Percentiles rank a stretch among this genome's conserved stretches.
Conservation (phyloP, 2,329 filamentous ascomycete species). For the Triangularia verruculosa region DNA sequence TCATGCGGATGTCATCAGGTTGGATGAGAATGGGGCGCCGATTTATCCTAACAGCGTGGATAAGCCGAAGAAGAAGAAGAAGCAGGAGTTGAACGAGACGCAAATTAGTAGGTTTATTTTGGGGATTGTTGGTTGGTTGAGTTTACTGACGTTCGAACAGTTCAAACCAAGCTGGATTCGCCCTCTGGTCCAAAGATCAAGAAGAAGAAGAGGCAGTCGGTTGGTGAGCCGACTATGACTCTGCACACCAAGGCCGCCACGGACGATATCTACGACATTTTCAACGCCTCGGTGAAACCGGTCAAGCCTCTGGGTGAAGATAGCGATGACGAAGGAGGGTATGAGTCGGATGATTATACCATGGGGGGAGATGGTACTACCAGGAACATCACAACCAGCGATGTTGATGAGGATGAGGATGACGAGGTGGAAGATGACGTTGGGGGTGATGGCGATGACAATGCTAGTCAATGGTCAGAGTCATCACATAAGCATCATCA, state of each 20-base stretch:
- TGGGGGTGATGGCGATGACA: conserved; percentile 29
- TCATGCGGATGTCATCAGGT: conserved; percentile 43
- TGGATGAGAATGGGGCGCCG: conserved; percentile 59
- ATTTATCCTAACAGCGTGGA: conserved; percentile 36
- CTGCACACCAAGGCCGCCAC: conserved; percentile 92
- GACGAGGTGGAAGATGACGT: conserved; percentile 42
- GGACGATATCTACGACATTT: conserved; percentile 96
- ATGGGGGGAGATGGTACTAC: conserved; percentile 84
- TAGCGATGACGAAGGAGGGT: conserved; percentile 62
- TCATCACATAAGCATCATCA: conserved; percentile 73
- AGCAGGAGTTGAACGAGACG: conserved; percentile 84
- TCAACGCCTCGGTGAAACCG: conserved; percentile 73
- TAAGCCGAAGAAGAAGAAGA: conserved; percentile 66
- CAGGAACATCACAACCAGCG: conserved; percentile 67
- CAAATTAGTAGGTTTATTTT: conserved; percentile 70
- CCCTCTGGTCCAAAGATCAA: conserved; percentile 81
- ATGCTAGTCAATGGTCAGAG: conserved; percentile 80
- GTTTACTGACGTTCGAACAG: conserved; percentile 44
- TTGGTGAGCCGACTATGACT: conserved; percentile 91
- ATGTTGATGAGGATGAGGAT: conserved; percentile 42
- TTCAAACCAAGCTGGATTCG: conserved; percentile 91
- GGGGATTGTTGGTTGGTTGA: neutral
- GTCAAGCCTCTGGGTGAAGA: conserved; percentile 36
- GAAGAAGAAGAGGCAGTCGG: conserved; percentile 65
- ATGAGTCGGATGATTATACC: conserved; percentile 76